A percentile compares a stretch with the other conserved stretches of the same genome.
Conservation (phyloP, 2,329 filamentous ascomycete genomes). For the Alternaria brassicicola region DNA sequence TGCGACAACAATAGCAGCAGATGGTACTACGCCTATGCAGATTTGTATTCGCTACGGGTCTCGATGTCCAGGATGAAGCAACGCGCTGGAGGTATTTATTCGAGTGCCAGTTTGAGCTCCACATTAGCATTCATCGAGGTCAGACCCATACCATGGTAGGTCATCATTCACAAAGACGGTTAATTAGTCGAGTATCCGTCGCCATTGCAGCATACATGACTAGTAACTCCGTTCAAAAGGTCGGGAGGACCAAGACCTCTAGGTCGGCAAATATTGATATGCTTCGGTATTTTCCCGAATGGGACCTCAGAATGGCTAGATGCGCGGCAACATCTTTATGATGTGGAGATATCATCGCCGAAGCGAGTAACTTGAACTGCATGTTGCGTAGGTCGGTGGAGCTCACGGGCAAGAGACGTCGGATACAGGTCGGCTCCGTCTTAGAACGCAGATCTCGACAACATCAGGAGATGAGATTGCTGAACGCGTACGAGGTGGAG, state of each 20-base stretch:
- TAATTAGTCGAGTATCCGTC: not conserved
- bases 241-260: not conserved
- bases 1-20: not conserved
- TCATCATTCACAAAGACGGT: not conserved
- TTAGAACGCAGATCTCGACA: not conserved
- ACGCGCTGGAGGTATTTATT: not conserved
- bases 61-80: not conserved
- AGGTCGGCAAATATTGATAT: not conserved
- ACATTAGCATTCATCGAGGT: not conserved
- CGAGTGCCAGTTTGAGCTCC: not conserved
- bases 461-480: not conserved
- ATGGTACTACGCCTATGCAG: not conserved
- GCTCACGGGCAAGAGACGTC: constrained; percentile 1
- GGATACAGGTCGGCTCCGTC: not conserved
- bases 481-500: not conserved
- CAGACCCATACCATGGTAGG: not conserved
- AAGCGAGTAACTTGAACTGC: not conserved
- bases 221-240: not conserved
- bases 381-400: constrained; percentile 8
- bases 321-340: not conserved
- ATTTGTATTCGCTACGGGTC: not conserved
- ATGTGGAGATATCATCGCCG: constrained; percentile 1
- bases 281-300: not conserved
- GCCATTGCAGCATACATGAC: not conserved
- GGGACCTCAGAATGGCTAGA: not conserved